These are phyloP conservation scores for Polytrichum formosum DNA, from an alignment of 225 moss, liverwort and hornwort genomes.

Conservation along the genomic window DNA sequence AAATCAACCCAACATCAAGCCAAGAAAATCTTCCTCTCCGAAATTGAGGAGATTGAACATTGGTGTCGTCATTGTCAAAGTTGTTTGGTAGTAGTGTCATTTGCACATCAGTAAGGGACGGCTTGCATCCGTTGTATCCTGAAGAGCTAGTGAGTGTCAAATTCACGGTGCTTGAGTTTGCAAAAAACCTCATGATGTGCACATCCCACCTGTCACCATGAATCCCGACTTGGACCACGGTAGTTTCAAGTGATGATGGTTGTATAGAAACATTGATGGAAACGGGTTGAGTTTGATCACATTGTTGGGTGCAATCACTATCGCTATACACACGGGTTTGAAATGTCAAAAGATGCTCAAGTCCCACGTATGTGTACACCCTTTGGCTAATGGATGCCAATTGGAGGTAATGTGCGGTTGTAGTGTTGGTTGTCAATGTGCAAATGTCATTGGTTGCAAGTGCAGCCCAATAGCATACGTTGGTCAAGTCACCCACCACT, in stretches of 20 bases:
- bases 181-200: background rate
- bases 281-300: background rate
- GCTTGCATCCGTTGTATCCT: background rate
- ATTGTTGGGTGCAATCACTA: too few species aligned
- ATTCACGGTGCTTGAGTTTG: background rate
- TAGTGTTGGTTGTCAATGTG: background rate
- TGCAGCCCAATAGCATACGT: background rate
- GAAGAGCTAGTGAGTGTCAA: background rate
- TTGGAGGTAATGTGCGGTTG: background rate
- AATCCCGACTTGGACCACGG: too few species aligned
- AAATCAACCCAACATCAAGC: too few species aligned
- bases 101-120: background rate
- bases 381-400: background rate
- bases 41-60: too few species aligned
- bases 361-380: background rate
- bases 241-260: background rate
- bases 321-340: background rate
- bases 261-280: background rate
- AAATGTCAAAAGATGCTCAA: background rate
- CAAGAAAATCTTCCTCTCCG: too few species aligned
- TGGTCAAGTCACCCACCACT: background rate
- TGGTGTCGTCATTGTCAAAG: too few species aligned
- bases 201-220: background rate
- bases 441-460: background rate
- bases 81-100: too few species aligned